phyloP scores from a whole-genome alignment of 352 stramenopile species.

The Phytophthora palmivora region DNA sequence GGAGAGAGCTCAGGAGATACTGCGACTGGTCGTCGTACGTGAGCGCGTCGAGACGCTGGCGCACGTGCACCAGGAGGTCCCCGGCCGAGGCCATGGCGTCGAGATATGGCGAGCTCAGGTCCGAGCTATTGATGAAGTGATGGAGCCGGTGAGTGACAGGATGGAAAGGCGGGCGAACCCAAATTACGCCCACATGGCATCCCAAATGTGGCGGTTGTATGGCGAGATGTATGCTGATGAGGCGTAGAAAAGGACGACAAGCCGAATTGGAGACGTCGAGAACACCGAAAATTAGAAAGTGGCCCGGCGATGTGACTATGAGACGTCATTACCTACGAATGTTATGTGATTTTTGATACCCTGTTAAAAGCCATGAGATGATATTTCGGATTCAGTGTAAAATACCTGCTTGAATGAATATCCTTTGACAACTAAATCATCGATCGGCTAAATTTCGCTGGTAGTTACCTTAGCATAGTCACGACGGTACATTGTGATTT shows the following conservation, averaged over 20 bases:
- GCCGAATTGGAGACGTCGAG: neutral
- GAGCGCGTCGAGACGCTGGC: conserved; percentile 61
- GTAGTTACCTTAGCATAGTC: no score
- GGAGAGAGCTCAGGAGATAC: conserved; percentile 50
- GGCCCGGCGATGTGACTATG: neutral
- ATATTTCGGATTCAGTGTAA: no score
- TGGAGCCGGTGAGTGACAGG: conserved; percentile 17
- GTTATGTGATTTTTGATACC: conserved; percentile 11
- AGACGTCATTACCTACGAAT: conserved; percentile 4
- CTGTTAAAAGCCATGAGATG: conserved; percentile 6
- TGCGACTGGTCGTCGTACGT: conserved; percentile 55
- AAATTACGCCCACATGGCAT: conserved; percentile 2
- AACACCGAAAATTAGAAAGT: conserved; percentile 9
- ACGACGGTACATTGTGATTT: no score
- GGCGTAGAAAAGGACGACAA: conserved; percentile 1
- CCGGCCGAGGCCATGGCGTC: conserved; percentile 32
- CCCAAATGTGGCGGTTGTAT: neutral
- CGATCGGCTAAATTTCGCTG: no score
- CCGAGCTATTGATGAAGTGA: neutral
- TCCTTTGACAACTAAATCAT: no score
- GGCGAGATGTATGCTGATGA: neutral
- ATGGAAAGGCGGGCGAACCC: conserved; percentile 7
- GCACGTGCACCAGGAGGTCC: conserved; percentile 53
- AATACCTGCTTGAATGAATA: no score
- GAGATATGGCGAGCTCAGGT: conserved; percentile 5